Evolutionary conservation across 257 asterid species (phyloP).

Genomic region (Linaria vulgaris): DNA sequence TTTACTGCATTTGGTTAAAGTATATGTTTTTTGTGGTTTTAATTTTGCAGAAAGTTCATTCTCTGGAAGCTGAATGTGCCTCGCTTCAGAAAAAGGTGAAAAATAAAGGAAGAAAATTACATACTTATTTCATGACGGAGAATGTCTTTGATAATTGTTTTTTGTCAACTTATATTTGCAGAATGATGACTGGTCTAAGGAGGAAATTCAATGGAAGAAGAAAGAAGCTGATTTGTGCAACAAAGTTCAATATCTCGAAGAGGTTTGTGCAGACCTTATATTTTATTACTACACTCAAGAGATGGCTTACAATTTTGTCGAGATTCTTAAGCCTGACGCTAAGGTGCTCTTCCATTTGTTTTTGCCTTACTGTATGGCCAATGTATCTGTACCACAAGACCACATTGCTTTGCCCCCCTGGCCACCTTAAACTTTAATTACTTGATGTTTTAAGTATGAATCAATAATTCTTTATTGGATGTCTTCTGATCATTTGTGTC

Average conservation of each 20-base stretch:
- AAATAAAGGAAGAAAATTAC: not conserved
- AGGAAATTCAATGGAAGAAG: conserved; percentile 69
- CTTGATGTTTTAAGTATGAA: conserved; percentile 9
- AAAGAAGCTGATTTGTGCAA: conserved; percentile 53
- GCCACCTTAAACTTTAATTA: not conserved
- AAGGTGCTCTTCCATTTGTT: conserved; percentile 15
- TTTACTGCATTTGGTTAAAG: conserved; percentile 2
- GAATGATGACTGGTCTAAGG: conserved; percentile 55
- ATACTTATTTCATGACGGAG: not conserved
- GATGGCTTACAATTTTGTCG: conserved; percentile 2
- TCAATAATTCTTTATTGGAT: not conserved
- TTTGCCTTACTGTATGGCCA: conserved; percentile 1
- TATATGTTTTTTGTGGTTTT: conserved; percentile 15
- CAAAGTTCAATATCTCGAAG: conserved; percentile 48
- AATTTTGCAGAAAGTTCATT: conserved; percentile 54
- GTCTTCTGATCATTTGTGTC: conserved; percentile 4
- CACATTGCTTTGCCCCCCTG: not conserved
- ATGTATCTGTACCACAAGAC: conserved; percentile 1
- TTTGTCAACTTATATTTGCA: conserved; percentile 31
- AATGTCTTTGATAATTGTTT: conserved; percentile 13
- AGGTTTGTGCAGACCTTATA: conserved; percentile 43
- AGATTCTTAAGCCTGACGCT: not conserved
- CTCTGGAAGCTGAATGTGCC: conserved; percentile 63
- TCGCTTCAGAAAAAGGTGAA: conserved; percentile 75
- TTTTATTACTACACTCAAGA: not conserved